phyloP scores from a whole-genome alignment of 2,329 filamentous ascomycete genomes.

The Neonectria coccinea region DNA sequence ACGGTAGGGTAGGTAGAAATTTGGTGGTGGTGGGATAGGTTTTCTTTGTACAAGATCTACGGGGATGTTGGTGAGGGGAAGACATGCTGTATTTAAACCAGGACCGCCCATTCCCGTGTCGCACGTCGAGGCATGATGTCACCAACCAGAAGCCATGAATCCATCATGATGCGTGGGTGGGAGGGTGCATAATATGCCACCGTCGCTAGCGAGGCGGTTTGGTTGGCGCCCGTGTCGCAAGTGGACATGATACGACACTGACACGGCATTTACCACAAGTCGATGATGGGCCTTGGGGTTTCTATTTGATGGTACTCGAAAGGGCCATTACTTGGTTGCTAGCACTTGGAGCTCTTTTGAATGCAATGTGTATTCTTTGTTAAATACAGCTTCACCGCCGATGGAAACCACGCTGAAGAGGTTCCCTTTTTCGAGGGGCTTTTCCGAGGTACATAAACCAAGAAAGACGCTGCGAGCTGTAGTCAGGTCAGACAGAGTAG shows the following conservation, averaged over 20 bases:
- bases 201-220: conserved; percentile 2
- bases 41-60: conserved; percentile 6
- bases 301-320: not conserved
- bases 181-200: not conserved
- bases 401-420: too few relatives aligned
- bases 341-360: not conserved
- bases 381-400: too few relatives aligned
- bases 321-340: not conserved
- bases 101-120: not conserved
- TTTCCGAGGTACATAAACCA: too few relatives aligned
- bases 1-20: not conserved
- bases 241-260: not conserved
- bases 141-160: conserved; percentile 7
- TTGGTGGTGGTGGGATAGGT: not conserved
- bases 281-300: not conserved
- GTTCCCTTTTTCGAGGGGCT: too few relatives aligned
- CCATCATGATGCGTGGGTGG: not conserved
- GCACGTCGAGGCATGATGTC: conserved; percentile 18
- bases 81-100: conserved; percentile 13
- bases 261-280: not conserved
- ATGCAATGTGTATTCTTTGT: not conserved
- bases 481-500: too few relatives aligned
- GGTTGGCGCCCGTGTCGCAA: conserved; percentile 8
- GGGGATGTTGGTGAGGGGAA: not conserved
- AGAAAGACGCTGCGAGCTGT: too few relatives aligned